A percentile compares a stretch with the other conserved stretches of the same genome.
These are phyloP conservation scores for Salix caprea DNA, from an alignment of 345 rosid genomes.

Conservation along the genomic window DNA sequence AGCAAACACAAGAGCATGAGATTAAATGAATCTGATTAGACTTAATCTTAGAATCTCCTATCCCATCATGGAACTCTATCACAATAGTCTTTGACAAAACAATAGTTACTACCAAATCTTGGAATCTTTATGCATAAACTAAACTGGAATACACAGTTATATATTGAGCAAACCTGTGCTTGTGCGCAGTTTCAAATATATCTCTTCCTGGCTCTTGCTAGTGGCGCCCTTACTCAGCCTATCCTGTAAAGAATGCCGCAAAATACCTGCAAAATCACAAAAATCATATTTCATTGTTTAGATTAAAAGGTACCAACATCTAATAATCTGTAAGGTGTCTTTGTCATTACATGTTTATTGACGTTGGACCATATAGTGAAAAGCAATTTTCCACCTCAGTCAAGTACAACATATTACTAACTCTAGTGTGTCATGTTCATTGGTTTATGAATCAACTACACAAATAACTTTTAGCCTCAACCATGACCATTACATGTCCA, in stretches of 20 bases:
- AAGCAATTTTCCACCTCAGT: background rate
- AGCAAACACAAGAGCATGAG: background rate
- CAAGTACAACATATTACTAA: background rate
- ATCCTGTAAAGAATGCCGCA: conserved; percentile 81
- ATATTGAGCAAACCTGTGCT: conserved; percentile 61
- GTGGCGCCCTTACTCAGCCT: conserved; percentile 82
- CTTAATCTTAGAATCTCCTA: background rate
- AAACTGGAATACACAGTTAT: background rate
- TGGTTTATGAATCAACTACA: background rate
- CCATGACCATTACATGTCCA: background rate
- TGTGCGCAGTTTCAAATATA: conserved; percentile 75
- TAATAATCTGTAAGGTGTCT: background rate
- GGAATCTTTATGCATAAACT: background rate
- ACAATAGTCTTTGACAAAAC: background rate
- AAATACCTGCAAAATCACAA: conserved; percentile 48
- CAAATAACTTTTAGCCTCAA: background rate
- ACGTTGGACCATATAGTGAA: background rate
- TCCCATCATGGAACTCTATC: background rate
- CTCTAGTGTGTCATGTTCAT: background rate
- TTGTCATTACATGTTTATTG: background rate
- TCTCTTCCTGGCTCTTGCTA: conserved; percentile 81
- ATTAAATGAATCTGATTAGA: background rate
- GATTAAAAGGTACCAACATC: background rate
- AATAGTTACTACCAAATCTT: background rate
- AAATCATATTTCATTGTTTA: background rate